phyloP scores from a whole-genome alignment of 495 filamentous ascomycete species.

The Aspergillus mulundensis region DNA sequence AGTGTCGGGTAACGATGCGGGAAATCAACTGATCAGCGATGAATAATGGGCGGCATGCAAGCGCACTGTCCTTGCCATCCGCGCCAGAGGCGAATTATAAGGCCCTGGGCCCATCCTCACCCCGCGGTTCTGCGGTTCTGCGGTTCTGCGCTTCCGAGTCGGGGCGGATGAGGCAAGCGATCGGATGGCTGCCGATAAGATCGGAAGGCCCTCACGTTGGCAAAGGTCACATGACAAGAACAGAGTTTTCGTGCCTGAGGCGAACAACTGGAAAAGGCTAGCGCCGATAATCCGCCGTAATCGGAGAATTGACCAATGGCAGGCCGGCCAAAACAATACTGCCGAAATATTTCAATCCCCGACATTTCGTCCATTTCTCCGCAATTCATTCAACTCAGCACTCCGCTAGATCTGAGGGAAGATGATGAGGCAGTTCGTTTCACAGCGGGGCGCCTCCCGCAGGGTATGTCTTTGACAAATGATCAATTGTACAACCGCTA shows the following conservation, averaged over 20 bases:
- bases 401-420: constrained; percentile 1
- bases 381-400: constrained; percentile 12
- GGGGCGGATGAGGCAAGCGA: neutral
- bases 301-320: constrained; percentile 20
- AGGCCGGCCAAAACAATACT: constrained; percentile 13
- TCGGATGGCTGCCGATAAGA: constrained; percentile 12
- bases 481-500: neutral
- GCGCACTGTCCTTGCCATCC: neutral
- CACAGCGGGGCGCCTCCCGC: constrained; percentile 28
- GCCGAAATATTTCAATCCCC: constrained; percentile 8
- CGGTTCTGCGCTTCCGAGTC: constrained; percentile 8
- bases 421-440: constrained; percentile 36
- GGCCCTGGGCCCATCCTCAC: neutral
- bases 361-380: constrained; percentile 4
- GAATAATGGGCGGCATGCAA: neutral
- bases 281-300: constrained; percentile 3
- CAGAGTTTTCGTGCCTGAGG: constrained; percentile 2
- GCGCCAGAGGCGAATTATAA: constrained; percentile 1
- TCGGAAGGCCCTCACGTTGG: constrained; percentile 3
- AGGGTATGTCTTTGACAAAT: constrained; percentile 24
- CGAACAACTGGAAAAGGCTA: neutral
- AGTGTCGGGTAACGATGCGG: neutral
- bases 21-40: neutral
- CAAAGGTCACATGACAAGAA: neutral
- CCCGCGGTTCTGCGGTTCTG: constrained; percentile 12